Evolutionary conservation across 345 rosid species (phyloP).

Genomic region (Dipteronia sinensis): DNA sequence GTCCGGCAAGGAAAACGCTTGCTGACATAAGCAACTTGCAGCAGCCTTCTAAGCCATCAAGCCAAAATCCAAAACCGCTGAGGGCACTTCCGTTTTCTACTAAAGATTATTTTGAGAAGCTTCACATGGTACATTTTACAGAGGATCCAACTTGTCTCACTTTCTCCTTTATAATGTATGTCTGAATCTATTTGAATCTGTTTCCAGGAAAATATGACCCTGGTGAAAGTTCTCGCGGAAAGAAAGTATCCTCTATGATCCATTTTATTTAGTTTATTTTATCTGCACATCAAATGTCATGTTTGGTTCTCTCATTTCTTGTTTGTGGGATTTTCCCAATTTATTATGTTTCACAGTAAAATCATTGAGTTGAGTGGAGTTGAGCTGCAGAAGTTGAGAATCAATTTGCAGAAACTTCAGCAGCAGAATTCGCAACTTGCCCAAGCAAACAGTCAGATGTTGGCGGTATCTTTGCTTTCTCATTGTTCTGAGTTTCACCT

Average conservation of each 20-base stretch:
- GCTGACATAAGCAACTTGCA: conserved; percentile 64
- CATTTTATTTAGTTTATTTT: background rate
- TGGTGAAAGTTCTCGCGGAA: conserved; percentile 49
- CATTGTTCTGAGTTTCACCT: background rate
- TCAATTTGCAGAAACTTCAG: conserved; percentile 54
- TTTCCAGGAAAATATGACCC: conserved; percentile 53
- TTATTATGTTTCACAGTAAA: conserved; percentile 41
- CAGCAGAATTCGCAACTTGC: conserved; percentile 70
- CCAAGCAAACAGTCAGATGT: conserved; percentile 55
- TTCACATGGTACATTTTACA: conserved; percentile 42
- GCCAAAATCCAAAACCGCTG: conserved; percentile 35
- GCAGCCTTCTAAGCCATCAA: conserved; percentile 25
- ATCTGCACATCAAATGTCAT: background rate
- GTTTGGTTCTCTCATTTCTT: conserved; percentile 20
- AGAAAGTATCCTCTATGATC: conserved; percentile 48
- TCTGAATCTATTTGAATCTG: conserved; percentile 16
- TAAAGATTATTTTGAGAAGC: conserved; percentile 41
- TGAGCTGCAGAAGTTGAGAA: conserved; percentile 59
- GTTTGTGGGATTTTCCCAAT: conserved; percentile 9
- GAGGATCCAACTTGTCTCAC: background rate
- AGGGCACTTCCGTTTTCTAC: conserved; percentile 28
- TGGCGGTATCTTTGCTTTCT: conserved; percentile 46
- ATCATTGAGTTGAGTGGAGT: conserved; percentile 49
- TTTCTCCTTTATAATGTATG: background rate
- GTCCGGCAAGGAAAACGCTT: conserved; percentile 44